A percentile compares a stretch with the other conserved stretches of the same genome.
Evolutionary conservation across 2,329 filamentous ascomycete genomes (phyloP).

Genomic region (Domatiomyces catenatus): DNA sequence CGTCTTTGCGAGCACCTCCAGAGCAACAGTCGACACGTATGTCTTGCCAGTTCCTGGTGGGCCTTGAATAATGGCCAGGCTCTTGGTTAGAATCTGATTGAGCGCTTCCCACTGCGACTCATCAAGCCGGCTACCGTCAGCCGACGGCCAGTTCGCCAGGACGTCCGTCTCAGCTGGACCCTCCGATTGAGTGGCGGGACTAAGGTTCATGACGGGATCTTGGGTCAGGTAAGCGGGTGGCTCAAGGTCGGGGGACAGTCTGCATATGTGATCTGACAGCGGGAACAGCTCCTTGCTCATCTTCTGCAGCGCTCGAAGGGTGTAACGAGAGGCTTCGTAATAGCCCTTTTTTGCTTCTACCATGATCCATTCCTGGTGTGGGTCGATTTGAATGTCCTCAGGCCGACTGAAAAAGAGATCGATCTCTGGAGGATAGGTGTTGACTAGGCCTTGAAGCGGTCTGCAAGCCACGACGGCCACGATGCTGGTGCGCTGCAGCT

Average conservation of each 20-base stretch:
- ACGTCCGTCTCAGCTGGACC: conserved; percentile 37
- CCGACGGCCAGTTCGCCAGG: conserved; percentile 38
- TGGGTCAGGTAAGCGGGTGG: conserved; percentile 39
- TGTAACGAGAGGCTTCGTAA: conserved; percentile 61
- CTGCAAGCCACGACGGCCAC: conserved; percentile 60
- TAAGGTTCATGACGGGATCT: conserved; percentile 36
- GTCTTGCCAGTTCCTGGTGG: conserved; percentile 74
- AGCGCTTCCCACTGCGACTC: conserved; percentile 55
- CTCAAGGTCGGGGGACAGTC: conserved; percentile 25
- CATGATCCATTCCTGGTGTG: conserved; percentile 58
- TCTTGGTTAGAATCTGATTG: conserved; percentile 52
- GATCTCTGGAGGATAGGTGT: conserved; percentile 52
- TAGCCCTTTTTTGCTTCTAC: conserved; percentile 59
- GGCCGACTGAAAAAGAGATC: conserved; percentile 56
- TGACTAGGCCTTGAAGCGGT: conserved; percentile 41
- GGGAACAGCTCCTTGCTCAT: conserved; percentile 40
- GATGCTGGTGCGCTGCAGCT: conserved; percentile 43
- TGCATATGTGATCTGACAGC: conserved; percentile 29
- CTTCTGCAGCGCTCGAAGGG: conserved; percentile 57
- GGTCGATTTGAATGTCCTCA: conserved; percentile 51
- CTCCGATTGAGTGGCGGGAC: conserved; percentile 23
- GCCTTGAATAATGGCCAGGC: conserved; percentile 65
- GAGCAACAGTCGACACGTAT: conserved; percentile 56
- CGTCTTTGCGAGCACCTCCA: conserved; percentile 51
- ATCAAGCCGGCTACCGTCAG: conserved; percentile 42